Conservation (phyloP, 352 stramenopile genomes). For the Elongisporangium prolatum region DNA sequence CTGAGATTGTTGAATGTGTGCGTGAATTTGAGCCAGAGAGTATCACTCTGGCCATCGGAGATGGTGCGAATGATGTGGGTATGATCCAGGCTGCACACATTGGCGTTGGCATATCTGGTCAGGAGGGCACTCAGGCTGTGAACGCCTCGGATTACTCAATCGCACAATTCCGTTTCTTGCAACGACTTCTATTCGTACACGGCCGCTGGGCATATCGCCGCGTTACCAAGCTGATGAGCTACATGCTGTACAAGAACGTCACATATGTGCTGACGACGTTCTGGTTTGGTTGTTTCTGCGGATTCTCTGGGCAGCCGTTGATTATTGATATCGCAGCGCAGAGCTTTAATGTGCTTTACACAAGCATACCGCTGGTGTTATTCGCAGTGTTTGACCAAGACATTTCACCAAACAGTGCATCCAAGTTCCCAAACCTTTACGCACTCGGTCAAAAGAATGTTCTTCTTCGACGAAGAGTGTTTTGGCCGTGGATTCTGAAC, state of each 20-base stretch:
- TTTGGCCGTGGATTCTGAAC: constrained; percentile 82
- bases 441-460: constrained; percentile 65
- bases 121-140: constrained; percentile 91
- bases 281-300: constrained; percentile 77
- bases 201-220: constrained; percentile 91
- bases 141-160: constrained; percentile 94
- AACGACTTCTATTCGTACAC: constrained; percentile 90
- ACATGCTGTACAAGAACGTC: constrained; percentile 95
- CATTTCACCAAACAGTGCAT: constrained; percentile 56
- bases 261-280: constrained; percentile 82
- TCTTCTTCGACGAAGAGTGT: constrained; percentile 50
- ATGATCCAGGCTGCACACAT: constrained; percentile 94
- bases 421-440: constrained; percentile 65
- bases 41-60: constrained; percentile 91
- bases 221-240: constrained; percentile 90
- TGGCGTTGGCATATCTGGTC: constrained; percentile 89
- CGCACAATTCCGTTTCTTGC: constrained; percentile 92
- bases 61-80: constrained; percentile 95
- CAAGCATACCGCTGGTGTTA: constrained; percentile 64
- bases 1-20: constrained; percentile 76
- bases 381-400: constrained; percentile 82
- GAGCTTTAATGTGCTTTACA: constrained; percentile 84
- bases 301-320: constrained; percentile 74
- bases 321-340: constrained; percentile 76
- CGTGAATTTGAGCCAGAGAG: constrained; percentile 59